These are phyloP conservation scores for Zygnema cylindricum DNA, from an alignment of 139 green algal genomes.

Conservation along the genomic window DNA sequence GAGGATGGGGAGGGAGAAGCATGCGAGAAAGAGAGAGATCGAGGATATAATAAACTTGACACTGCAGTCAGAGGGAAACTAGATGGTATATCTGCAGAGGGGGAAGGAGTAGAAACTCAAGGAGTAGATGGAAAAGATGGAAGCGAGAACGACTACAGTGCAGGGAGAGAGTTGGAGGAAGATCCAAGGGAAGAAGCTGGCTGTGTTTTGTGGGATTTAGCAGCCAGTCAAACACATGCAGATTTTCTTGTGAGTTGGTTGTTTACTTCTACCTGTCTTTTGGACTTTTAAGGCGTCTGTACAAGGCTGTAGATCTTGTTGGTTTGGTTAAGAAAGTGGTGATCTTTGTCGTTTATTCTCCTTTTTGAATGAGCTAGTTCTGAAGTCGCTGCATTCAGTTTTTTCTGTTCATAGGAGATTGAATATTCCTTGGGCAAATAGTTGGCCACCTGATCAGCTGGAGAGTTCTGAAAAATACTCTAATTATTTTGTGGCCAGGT, in stretches of 20 bases:
- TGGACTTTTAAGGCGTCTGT: too few species aligned
- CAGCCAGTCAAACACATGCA: constrained; percentile 14
- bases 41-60: background rate
- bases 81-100: background rate
- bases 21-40: background rate
- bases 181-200: constrained; percentile 21
- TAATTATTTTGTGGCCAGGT: background rate
- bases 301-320: too few species aligned
- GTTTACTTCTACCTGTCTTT: too few species aligned
- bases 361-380: too few species aligned
- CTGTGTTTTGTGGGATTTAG: constrained; percentile 19
- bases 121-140: background rate
- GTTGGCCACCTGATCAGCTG: too few species aligned
- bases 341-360: too few species aligned
- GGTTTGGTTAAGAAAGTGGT: too few species aligned
- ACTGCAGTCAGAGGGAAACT: background rate
- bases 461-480: background rate
- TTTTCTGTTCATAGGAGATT: too few species aligned
- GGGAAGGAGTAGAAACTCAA: background rate
- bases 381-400: too few species aligned
- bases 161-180: background rate
- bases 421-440: too few species aligned
- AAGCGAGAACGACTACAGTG: background rate
- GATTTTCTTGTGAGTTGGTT: constrained; percentile 22
- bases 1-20: background rate